Conservation (phyloP, 2,329 filamentous ascomycete species). For the Aspergillus candidus region DNA sequence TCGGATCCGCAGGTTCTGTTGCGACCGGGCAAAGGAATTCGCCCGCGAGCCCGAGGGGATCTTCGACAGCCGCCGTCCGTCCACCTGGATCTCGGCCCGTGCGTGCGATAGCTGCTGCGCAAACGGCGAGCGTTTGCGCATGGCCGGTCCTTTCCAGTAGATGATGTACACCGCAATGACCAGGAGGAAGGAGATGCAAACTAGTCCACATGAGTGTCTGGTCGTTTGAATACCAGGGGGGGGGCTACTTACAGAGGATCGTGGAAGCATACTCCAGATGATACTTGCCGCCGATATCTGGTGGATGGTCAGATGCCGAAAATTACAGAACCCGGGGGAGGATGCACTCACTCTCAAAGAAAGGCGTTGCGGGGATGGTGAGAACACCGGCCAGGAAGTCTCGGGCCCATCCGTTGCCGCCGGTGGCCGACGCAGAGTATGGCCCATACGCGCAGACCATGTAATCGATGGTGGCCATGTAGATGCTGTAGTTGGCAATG, state of each 20-base stretch:
- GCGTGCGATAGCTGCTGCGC: conserved; percentile 55
- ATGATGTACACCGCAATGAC: conserved; percentile 60
- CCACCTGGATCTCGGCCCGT: conserved; percentile 26
- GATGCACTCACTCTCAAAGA: conserved; percentile 33
- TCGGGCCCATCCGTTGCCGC: conserved; percentile 60
- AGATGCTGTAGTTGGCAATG: conserved; percentile 58
- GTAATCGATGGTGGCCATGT: conserved; percentile 63
- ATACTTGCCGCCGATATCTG: conserved; percentile 51
- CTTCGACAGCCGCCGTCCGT: conserved; percentile 28
- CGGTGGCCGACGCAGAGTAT: conserved; percentile 60
- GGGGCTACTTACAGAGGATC: conserved; percentile 47
- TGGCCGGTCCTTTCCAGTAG: conserved; percentile 57
- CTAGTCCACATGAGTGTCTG: conserved; percentile 13
- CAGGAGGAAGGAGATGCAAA: conserved; percentile 55
- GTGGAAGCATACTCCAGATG: conserved; percentile 56
- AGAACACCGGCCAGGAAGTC: conserved; percentile 60
- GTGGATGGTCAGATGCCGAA: neutral
- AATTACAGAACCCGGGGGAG: neutral
- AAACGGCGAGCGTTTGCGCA: conserved; percentile 58
- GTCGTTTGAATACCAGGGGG: neutral
- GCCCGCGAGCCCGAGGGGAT: conserved; percentile 31
- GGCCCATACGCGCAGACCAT: conserved; percentile 63
- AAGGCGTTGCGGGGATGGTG: conserved; percentile 55
- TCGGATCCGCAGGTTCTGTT: conserved; percentile 34
- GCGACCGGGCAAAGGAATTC: conserved; percentile 35